Evolutionary conservation across 2,329 filamentous ascomycete genomes (phyloP), one percentile per base, ranked within the genome.

Genomic region (Colletotrichum somersetense): DNA sequence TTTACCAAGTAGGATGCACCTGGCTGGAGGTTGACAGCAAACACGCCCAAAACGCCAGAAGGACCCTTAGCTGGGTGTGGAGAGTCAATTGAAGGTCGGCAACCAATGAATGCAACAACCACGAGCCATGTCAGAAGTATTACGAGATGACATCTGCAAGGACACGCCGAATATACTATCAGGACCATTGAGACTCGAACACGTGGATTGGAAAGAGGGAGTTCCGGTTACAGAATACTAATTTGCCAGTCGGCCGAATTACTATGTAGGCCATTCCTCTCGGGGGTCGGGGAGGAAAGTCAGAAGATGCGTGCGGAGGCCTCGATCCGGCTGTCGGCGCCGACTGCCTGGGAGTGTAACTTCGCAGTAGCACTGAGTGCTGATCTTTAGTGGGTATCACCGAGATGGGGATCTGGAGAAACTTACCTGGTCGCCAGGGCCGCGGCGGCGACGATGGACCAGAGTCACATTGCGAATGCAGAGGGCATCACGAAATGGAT

Each of bases 161-260:
- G 4, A 12, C 20, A 16, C 20, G 23, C 12, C 14, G 20, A 40
- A 26, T 3, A 38, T 1, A n/a, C 55, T 23, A 7, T 4, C 18
- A 2, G 33, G 55, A 12, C 10, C 12, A 57, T 1, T 12, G 12
- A 5, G 33, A 8, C 55, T 23, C 5, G 55, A 26, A 33, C 11
- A 23, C 11, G 20, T 12, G 6, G 3, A 3, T 2, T 8, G 5
- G 5, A 20, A n/a, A 30, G n/a, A 59, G 8, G 7, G 8, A n/a
- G n/a, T 5, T 1, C 11, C 30, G 3, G 30, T 30, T 5, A 5
- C 30, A 30, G 30, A 30, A 30, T 0, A 3, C 74, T 73, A 26
- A 75, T 72, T 4, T 73, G 71, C 68, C 66, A 64, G 10, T 4
- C 73, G 1, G 23, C 26, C 16, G 74, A 75, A 38, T 63, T 58